Base-by-base conservation (phyloP, 768 basidiomycete species). In the Pulveroboletus sp. region DNA sequence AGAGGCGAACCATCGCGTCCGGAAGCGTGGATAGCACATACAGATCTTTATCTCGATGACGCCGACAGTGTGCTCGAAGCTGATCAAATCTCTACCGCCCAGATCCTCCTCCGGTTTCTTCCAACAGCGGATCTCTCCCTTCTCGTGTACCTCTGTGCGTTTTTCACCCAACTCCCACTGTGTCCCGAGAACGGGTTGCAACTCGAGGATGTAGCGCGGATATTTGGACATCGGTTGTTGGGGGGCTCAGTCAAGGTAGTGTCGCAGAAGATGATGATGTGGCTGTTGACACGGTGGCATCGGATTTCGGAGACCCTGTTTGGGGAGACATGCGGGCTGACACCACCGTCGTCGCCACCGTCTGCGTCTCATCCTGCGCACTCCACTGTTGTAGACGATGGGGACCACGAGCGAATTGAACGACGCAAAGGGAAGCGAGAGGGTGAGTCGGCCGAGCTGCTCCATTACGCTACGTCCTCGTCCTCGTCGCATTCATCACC, bases 141-240 rank as follows among this genome's bases (percentile, higher is more conserved):
- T 4, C 66, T 80, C 42, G 58, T 67, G 36, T 77, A 79, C 56
- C 69, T 79, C 31, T 66, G 72, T 46, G 68, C 69, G 6, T 78
- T 79, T 60, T 76, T 79, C 57, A 74, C 75, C 1, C 78, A 81
- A 54, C 60, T 79, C 0, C 78, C 76, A 3, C 65, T 77, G 7
- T 76, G 72, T 47, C 73, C 77, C 1, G 76, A 76, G 39, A 80
- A 81, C 51, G 71, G 73, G 1, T 57, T 81, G n/a, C 63, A 71
- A 6, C 62, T 73, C 32, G 71, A 76, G 44, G 71, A 73, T 39
- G 69, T 79, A 43, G 73, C 73, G 6, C 65, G 71, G 38, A 73
- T 79, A 43, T 80, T 80, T 46, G 77, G 74, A 8, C 62, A 63
- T 2, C 58, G 68, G 13, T 56, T 79, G 33, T 61, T 76, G 39